Base-by-base conservation (phyloP, 257 asterid genomes). In the Nicotiana tomentosiformis region DNA sequence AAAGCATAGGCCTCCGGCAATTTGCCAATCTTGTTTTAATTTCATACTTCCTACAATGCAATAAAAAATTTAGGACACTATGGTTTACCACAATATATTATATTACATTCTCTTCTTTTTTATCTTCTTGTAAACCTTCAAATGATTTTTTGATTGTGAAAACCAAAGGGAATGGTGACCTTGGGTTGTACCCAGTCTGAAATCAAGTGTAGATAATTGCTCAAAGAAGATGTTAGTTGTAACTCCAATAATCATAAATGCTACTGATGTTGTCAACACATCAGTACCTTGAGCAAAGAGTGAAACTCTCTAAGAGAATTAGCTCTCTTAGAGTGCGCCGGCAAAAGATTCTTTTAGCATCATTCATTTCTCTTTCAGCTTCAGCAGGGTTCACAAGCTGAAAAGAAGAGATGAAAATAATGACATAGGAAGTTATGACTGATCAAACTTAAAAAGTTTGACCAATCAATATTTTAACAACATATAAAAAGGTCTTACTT, bases 311-410 rank as follows among this genome's bases (percentile, higher is more conserved):
- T 32, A 2, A 32, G 33, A 32, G 33, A 2, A 32, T 32, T 32
- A 32, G 33, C 4, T 32, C 33, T 32, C 33, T 32, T 32, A 32
- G 33, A 32, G 33, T 32, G 33, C 33, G 33, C 33, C 33, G 33
- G 33, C 33, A 32, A 88, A 90, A 95, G 92, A 82, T 93, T 95
- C 84, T 90, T 90, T 97, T 97, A 92, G 92, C 98, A 92, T 89
- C 92, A 95, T 66, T 93, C 96, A 85, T 86, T 85, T 92, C 93
- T 82, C 64, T 90, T 84, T 94, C 97, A 70, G 98, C 97, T 83
- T 89, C 91, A 86, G 98, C 98, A 14, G 97, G 96, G 78, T 95
- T 97, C 62, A 97, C 98, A 64, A 92, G 92, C 98, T 94, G 86
- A 67, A 86, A 86, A 77, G 68, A 56, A 81, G 65, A 79, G 18